Evolutionary conservation across 1,284 basidiomycete genomes (phyloP), one percentile per base, ranked within the genome.

Genomic region (Leccinum subspadiceum): DNA sequence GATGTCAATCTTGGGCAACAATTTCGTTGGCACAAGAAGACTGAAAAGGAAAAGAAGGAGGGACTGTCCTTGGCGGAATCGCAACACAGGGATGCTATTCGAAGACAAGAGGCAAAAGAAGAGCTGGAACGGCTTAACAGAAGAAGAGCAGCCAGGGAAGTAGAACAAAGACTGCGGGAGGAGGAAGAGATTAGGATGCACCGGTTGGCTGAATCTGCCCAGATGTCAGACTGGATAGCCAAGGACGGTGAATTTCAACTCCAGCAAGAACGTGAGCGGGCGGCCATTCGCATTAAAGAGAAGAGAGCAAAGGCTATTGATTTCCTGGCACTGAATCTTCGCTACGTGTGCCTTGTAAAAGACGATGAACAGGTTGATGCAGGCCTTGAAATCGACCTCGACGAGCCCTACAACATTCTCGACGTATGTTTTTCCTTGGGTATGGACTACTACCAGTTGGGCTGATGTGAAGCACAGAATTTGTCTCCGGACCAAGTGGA

Each of bases 21-120:
- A 73, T 99, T 99, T 76, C 87, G 90, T 61, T 99, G 97, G 97
- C 93, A 94, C 76, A 99, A 99, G 82, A 99, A 99, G 79, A 85
- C 88, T 39, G 96, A 99, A 73, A 94, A 94, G 78, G 97, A 99
- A 73, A 84, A 86, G 70, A 98, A 96, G 75, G 78, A 87, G 60
- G 97, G 97, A 1, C 70, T 99, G 59, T 85, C 89, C 1, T 70
- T 87, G 0, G 88, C 87, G 2, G 96, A 99, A 70, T 84, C 92
- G 2, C 89, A 91, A 62, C 81, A 81, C 64, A 84, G 85, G 66
- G 97, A 99, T 76, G 88, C 88, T 3, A 74, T 92, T 24, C 78
- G 96, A 56, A 81, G 91, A 33, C 84, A 90, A 65, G 97, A 99
- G 70, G 94, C 96, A 2, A 93, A 93, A 77, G 95, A 97, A 70